A percentile compares a stretch with the other conserved stretches of the same genome.
phyloP scores from a whole-genome alignment of 2,329 filamentous ascomycete genomes.

The Diplodia intermedia region DNA sequence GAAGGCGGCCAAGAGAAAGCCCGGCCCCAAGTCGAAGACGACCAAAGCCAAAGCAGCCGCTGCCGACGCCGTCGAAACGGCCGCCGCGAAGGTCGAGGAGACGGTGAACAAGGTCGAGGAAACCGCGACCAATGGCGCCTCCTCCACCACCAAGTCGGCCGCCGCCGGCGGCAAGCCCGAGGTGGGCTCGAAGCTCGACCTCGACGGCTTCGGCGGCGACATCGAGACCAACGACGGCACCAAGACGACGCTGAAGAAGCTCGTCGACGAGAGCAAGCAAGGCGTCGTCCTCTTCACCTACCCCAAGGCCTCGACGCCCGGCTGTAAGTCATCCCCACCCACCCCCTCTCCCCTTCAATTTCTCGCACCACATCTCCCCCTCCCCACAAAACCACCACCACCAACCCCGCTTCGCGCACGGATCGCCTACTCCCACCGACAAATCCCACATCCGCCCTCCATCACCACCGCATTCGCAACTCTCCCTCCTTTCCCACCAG shows the following conservation, averaged over 20 bases:
- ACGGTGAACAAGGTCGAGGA: constrained; percentile 42
- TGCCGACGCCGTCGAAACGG: constrained; percentile 37
- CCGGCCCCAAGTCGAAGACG: constrained; percentile 49
- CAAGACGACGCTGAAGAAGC: constrained; percentile 78
- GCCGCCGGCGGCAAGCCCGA: constrained; percentile 41
- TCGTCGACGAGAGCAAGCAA: constrained; percentile 81
- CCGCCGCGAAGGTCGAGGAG: constrained; percentile 32
- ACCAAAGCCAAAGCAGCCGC: constrained; percentile 39
- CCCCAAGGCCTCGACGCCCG: constrained; percentile 90
- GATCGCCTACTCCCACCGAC: neutral
- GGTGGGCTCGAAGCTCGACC: constrained; percentile 60
- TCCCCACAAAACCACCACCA: constrained; percentile 17
- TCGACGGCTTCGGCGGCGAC: constrained; percentile 68
- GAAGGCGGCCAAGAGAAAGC: constrained; percentile 57
- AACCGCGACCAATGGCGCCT: constrained; percentile 41
- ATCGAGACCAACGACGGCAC: constrained; percentile 85
- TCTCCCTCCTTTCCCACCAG: neutral
- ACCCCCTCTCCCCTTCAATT: constrained; percentile 8
- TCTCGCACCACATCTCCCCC: neutral
- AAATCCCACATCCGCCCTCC: neutral
- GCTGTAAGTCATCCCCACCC: constrained; percentile 71
- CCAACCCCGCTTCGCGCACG: constrained; percentile 9
- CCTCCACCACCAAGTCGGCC: constrained; percentile 37
- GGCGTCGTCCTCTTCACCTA: constrained; percentile 96
- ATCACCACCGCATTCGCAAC: neutral